Conservation (phyloP, 2,329 filamentous ascomycete genomes). For the Zopfia rhizophila region DNA sequence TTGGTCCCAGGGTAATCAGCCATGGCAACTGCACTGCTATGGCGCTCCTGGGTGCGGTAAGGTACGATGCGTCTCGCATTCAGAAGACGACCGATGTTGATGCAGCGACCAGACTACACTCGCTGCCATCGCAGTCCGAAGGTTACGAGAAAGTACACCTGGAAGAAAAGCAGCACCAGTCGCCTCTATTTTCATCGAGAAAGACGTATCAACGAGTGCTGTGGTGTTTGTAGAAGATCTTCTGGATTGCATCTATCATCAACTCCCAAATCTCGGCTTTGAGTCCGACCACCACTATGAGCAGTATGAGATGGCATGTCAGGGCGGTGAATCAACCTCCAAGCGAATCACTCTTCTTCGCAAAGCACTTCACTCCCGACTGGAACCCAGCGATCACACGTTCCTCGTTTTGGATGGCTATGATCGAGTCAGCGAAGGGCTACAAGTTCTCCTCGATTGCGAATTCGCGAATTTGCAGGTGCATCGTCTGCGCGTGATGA, state of each 20-base stretch:
- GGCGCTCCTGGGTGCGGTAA: constrained; percentile 33
- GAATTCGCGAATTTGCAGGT: not conserved
- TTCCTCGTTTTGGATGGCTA: constrained; percentile 4
- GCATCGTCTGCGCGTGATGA: not conserved
- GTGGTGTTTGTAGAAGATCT: not conserved
- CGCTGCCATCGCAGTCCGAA: not conserved
- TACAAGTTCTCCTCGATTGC: not conserved
- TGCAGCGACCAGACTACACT: constrained; percentile 4
- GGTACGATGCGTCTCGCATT: no score
- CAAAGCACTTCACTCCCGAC: no score
- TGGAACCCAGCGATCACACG: not conserved
- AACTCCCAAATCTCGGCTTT: not conserved
- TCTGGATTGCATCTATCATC: not conserved
- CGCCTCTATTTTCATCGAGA: constrained; percentile 1
- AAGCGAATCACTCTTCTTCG: not conserved
- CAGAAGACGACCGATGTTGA: no score
- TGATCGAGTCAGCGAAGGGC: constrained; percentile 23
- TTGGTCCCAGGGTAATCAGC: constrained; percentile 15
- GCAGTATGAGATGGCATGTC: not conserved
- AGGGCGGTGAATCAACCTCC: no score
- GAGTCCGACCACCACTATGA: no score
- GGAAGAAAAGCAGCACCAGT: not conserved
- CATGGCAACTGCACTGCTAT: constrained; percentile 32
- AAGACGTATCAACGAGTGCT: not conserved
- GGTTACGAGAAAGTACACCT: not conserved